phyloP scores from a whole-genome alignment of 192 early-diverging fungal species.

The Backusella parvicylindrica region DNA sequence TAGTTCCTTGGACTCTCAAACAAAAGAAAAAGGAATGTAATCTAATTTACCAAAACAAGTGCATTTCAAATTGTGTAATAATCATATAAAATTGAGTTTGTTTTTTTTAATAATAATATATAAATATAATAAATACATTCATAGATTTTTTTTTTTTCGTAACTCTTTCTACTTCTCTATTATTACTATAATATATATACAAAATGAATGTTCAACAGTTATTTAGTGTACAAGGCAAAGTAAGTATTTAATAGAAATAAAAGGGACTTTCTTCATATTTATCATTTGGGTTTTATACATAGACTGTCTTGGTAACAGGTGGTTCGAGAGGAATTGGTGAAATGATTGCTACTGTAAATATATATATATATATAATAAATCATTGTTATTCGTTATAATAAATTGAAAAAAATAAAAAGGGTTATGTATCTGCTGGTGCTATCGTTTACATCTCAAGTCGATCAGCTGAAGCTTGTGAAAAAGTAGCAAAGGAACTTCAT shows the following conservation, averaged over 20 bases:
- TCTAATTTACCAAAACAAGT: neutral
- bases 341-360: conserved; percentile 47
- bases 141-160: neutral
- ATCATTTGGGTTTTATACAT: conserved; percentile 18
- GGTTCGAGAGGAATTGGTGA: conserved; percentile 60
- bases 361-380: neutral
- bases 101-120: neutral
- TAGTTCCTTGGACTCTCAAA: neutral
- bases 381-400: neutral
- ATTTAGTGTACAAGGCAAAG: conserved; percentile 73
- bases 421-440: conserved; percentile 83
- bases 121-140: neutral
- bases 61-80: neutral
- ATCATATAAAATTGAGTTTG: neutral
- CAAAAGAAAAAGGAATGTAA: neutral
- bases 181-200: neutral
- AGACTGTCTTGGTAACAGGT: conserved; percentile 82
- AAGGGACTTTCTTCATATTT: no score
- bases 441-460: conserved; percentile 90
- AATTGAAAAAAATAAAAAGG: conserved; percentile 23
- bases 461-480: conserved; percentile 56
- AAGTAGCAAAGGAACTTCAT: conserved; percentile 63
- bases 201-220: conserved; percentile 30
- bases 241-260: no score
- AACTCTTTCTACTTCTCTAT: neutral